Conservation (phyloP, 106 monocot species). For the Allium fistulosum region DNA sequence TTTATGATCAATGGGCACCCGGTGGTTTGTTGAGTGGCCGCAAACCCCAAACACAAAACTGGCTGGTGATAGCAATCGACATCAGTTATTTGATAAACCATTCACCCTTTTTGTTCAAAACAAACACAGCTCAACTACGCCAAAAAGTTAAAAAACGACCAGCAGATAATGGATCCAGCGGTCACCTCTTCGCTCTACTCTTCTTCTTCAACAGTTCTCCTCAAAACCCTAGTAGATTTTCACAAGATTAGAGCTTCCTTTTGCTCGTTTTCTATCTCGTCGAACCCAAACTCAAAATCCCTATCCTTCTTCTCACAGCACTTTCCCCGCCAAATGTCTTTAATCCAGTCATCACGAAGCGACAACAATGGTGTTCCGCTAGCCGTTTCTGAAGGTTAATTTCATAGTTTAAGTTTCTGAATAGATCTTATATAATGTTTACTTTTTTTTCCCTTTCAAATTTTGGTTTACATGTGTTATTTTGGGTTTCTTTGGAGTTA, state of each 20-base stretch:
- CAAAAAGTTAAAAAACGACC: no score
- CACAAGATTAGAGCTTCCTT: conserved; percentile 8
- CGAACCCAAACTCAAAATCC: background rate
- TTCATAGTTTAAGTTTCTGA: no score
- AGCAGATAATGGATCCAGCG: no score
- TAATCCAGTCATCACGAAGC: conserved; percentile 1
- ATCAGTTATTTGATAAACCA: no score
- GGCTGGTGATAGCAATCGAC: no score
- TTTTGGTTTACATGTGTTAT: background rate
- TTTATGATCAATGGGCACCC: no score
- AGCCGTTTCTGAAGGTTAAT: background rate
- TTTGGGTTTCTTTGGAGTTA: background rate
- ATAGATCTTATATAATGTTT: background rate
- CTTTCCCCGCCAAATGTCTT: background rate
- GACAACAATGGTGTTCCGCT: conserved; percentile 13
- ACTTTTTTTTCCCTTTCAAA: background rate
- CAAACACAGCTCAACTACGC: no score
- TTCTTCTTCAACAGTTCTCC: background rate
- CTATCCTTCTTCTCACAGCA: background rate
- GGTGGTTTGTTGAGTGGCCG: no score
- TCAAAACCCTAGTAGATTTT: conserved; percentile 20
- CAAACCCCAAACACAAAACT: no score
- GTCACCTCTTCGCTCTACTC: background rate
- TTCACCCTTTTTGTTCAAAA: no score
- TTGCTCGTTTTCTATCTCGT: background rate